Base-by-base conservation (phyloP, 495 filamentous ascomycete species). In the Lophium mytilinum region DNA sequence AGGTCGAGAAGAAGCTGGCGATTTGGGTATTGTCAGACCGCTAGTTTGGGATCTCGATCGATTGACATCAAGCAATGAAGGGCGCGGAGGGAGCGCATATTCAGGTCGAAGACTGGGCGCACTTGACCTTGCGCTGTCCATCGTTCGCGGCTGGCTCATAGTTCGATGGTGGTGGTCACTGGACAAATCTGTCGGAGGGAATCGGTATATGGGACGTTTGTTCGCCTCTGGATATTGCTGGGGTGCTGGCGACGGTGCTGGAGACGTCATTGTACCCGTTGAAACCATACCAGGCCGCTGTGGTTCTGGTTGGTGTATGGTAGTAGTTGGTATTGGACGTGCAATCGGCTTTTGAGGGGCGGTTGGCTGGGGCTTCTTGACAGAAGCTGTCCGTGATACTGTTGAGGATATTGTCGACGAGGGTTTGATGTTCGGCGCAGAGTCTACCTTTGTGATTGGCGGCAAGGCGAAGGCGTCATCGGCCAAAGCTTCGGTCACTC, bases 201-300 rank as follows among this genome's bases (percentile, higher is more conserved):
- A 61, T 17, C 66, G 66, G 67, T 67, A 71, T 2, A 72, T 68
- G 1, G 71, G 68, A 14, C 60, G 50, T 35, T 65, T 64, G 49
- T 56, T 68, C 1, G 70, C 56, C 21, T 70, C 62, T 18, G 70
- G 77, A 37, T 71, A 63, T 56, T 78, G 73, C 19, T 69, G 59
- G 58, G 73, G 66, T 17, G 71, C 72, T 37, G 83, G 81, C 19
- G 83, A 79, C n/a, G 80, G 77, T 8, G 88, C 76, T 17, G 82
- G 86, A 21, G 84, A 86, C 24, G 92, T 95, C 87, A 94, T 95
- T 1, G 89, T 95, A 35, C 91, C 93, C 11, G 85, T 93, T 3
- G 93, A 96, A n/a, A 95, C 83, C 85, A 93, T 95, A 6, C 9
- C 18, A 5, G 85, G 83, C 52, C 76, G 78, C 60, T 76, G 77